phyloP scores from a whole-genome alignment of 2,329 filamentous ascomycete genomes.

The Penicillium sp. region DNA sequence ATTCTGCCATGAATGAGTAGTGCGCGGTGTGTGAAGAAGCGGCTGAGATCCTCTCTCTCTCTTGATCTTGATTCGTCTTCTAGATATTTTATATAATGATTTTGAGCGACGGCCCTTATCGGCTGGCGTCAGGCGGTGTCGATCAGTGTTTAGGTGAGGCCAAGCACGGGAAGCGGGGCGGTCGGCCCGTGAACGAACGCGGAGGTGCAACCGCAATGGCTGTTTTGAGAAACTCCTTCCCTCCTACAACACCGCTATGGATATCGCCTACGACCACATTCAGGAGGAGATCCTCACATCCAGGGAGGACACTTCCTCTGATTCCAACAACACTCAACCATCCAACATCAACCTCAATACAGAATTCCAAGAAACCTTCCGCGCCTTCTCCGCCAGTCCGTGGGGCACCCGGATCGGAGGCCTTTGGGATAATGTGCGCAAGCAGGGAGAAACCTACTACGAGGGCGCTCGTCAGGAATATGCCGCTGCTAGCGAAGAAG shows the following conservation, averaged over 20 bases:
- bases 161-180: constrained; percentile 22
- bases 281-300: constrained; percentile 71
- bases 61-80: no score
- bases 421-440: constrained; percentile 86
- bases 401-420: constrained; percentile 90
- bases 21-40: neutral
- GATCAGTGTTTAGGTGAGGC: neutral
- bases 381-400: constrained; percentile 82
- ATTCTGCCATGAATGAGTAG: neutral
- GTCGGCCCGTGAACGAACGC: constrained; percentile 34
- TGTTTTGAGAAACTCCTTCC: constrained; percentile 10
- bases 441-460: constrained; percentile 88
- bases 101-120: neutral
- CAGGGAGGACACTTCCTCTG: constrained; percentile 47
- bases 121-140: neutral
- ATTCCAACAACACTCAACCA: constrained; percentile 29
- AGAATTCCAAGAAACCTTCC: constrained; percentile 93
- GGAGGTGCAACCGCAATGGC: constrained; percentile 22
- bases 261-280: constrained; percentile 96
- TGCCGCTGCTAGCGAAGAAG: constrained; percentile 73
- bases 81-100: no score
- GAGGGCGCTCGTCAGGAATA: constrained; percentile 82
- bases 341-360: constrained; percentile 64
- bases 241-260: constrained; percentile 58
- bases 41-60: no score